Conservation (phyloP, 257 asterid genomes). For the Solanum tarapatanum region DNA sequence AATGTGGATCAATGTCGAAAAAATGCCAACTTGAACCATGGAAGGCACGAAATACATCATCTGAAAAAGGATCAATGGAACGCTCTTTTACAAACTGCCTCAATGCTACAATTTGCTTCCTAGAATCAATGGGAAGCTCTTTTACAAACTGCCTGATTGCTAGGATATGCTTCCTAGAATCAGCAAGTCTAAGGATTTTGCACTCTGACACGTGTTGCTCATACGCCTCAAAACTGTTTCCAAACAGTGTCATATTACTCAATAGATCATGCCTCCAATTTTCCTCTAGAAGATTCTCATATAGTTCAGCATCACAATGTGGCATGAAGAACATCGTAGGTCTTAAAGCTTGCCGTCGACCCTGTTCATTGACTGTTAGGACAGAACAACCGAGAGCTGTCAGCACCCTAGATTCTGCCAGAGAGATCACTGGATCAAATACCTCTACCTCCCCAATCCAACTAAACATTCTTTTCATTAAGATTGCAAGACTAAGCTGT, state of each 20-base stretch:
- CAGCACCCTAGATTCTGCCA: slow-evolving; percentile 57
- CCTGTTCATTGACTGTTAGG: slow-evolving; percentile 65
- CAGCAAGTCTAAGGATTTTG: slow-evolving; percentile 12
- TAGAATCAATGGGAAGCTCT: slow-evolving; percentile 26
- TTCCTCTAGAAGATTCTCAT: slow-evolving; percentile 56
- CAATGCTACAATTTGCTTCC: slow-evolving; percentile 39
- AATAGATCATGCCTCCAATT: slow-evolving; percentile 47
- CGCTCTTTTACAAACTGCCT: slow-evolving; percentile 42
- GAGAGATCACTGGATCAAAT: slow-evolving; percentile 73
- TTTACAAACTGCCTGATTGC: slow-evolving; percentile 36
- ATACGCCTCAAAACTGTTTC: slow-evolving; percentile 60
- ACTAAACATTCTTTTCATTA: slow-evolving; percentile 55
- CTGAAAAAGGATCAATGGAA: slow-evolving; percentile 15
- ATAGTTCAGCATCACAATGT: slow-evolving; percentile 68
- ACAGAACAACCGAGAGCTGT: slow-evolving; percentile 63
- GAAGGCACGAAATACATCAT: slow-evolving; percentile 51
- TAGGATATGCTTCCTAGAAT: slow-evolving; percentile 38
- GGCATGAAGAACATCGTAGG: slow-evolving; percentile 95
- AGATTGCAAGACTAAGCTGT: slow-evolving; percentile 67
- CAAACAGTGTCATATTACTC: slow-evolving; percentile 36
- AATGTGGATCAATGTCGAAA: slow-evolving; percentile 20
- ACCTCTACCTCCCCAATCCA: slow-evolving; percentile 78
- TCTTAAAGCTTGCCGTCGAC: slow-evolving; percentile 38
- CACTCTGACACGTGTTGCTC: slow-evolving; percentile 27
- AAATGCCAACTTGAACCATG: slow-evolving; percentile 72